Evolutionary conservation across 2,329 filamentous ascomycete species (phyloP), one percentile per base, ranked within the genome.

Genomic region (Clathrospora elynae): DNA sequence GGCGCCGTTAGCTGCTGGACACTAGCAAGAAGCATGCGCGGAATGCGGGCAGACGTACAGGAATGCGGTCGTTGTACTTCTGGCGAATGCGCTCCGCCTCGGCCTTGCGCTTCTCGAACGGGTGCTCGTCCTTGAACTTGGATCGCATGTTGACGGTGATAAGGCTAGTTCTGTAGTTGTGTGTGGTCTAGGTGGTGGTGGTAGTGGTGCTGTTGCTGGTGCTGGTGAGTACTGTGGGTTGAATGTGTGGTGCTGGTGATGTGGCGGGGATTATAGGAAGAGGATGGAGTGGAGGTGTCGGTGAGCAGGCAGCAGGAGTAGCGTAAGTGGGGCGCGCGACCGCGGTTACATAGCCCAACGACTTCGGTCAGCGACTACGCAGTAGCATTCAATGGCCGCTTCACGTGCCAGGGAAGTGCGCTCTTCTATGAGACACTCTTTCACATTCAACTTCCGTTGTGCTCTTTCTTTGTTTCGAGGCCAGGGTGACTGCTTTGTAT

Each of bases 121-220:
- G 90, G 75, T 97, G 93, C 84, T 97, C 93, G 86, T 99, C 93
- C 90, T 99, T 99, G 78, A 99, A 99, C 85, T 97, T 97, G 81
- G 90, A 95, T 72, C 91, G 88, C 90, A 96, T 96, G 80, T 44
- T 60, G 54, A 36, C 37, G 39, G 32, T 35, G 36, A 26, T 54
- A 32, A 35, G 23, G 18, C 28, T 36, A 38, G 22, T 43, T 42
- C 35, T 35, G 49, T 46, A 36, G 41, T 16, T 47, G 49, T 52
- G 28, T 49, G 36, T 42, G n/a, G 42, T 50, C 46, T 42, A 40
- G 37, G 18, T 24, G 14, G 22, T 31, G 42, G 16, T 25, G 36
- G 34, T 18, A 38, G 28, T n/a, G n/a, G n/a, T n/a, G n/a, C n/a
- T n/a, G n/a, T n/a, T n/a, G n/a, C n/a, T n/a, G n/a, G n/a, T n/a